These are phyloP conservation scores for Geranium rotundifolium DNA, from an alignment of 345 rosid species.

Conservation along the genomic window DNA sequence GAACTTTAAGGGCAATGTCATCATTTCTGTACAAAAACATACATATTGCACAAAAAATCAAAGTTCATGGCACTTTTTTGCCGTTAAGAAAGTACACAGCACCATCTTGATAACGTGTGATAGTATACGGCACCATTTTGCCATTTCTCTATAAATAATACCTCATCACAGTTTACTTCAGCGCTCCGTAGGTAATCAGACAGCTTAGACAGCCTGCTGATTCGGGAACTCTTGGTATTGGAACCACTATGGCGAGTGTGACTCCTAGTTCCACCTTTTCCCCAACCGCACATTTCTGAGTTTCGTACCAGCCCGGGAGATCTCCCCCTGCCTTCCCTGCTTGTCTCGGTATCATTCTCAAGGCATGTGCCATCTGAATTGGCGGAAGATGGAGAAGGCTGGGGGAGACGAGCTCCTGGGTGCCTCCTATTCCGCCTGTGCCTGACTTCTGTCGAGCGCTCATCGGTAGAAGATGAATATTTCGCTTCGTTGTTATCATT, in stretches of 20 bases:
- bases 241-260: slow-evolving; percentile 65
- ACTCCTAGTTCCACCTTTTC: slow-evolving; percentile 84
- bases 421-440: slow-evolving; percentile 39
- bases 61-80: no score
- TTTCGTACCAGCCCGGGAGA: slow-evolving; percentile 69
- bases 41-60: no score
- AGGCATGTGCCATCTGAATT: slow-evolving; percentile 36
- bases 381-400: slow-evolving; percentile 49
- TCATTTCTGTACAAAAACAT: no score
- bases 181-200: slow-evolving; percentile 57
- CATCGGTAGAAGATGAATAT: slow-evolving; percentile 74
- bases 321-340: slow-evolving; percentile 45
- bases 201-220: slow-evolving; percentile 56
- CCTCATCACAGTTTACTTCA: slow-evolving; percentile 56
- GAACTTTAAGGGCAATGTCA: no score
- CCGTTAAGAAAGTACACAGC: no score
- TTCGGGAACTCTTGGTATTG: slow-evolving; percentile 42
- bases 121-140: no score
- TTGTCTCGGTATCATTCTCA: slow-evolving; percentile 45
- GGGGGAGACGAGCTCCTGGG: slow-evolving; percentile 28
- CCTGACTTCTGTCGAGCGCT: slow-evolving; percentile 35
- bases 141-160: slow-evolving; percentile 12
- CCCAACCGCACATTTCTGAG: slow-evolving; percentile 79
- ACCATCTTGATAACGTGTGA: no score
- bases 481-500: slow-evolving; percentile 47